phyloP scores from a whole-genome alignment of 192 early-diverging fungal genomes.

The Radiomyces spectabilis region DNA sequence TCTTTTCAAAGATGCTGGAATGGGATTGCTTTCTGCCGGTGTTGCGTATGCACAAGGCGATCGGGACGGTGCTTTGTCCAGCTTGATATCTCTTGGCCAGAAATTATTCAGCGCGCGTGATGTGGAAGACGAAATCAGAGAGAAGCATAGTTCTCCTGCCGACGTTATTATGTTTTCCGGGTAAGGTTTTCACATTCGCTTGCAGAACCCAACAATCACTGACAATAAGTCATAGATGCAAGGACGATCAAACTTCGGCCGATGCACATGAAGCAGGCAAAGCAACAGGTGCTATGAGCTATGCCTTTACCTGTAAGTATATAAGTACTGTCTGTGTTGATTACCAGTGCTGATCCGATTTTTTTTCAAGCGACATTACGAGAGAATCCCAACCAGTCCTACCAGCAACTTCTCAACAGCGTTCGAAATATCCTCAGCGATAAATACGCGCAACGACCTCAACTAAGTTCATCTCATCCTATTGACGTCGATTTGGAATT shows the following conservation, averaged over 20 bases:
- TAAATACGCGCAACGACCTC: constrained; percentile 73
- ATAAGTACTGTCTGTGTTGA: not conserved
- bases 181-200: too few species aligned
- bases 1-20: constrained; percentile 37
- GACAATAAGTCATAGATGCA: constrained; percentile 41
- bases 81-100: constrained; percentile 40
- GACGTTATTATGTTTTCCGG: constrained; percentile 80
- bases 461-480: constrained; percentile 56
- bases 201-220: constrained; percentile 10
- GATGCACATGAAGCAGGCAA: constrained; percentile 56
- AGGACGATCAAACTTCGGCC: constrained; percentile 78
- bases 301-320: constrained; percentile 56
- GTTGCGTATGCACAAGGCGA: constrained; percentile 42
- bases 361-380: constrained; percentile 31
- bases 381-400: constrained; percentile 52
- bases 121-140: constrained; percentile 9
- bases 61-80: constrained; percentile 25
- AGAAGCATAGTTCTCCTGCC: constrained; percentile 41
- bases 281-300: constrained; percentile 72
- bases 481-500: constrained; percentile 38
- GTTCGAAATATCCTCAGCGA: constrained; percentile 56
- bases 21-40: constrained; percentile 34
- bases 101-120: constrained; percentile 27
- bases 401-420: constrained; percentile 60
- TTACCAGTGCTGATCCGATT: not conserved